Evolutionary conservation across 2,329 filamentous ascomycete species (phyloP).

Genomic region (Epichloe hybrida): DNA sequence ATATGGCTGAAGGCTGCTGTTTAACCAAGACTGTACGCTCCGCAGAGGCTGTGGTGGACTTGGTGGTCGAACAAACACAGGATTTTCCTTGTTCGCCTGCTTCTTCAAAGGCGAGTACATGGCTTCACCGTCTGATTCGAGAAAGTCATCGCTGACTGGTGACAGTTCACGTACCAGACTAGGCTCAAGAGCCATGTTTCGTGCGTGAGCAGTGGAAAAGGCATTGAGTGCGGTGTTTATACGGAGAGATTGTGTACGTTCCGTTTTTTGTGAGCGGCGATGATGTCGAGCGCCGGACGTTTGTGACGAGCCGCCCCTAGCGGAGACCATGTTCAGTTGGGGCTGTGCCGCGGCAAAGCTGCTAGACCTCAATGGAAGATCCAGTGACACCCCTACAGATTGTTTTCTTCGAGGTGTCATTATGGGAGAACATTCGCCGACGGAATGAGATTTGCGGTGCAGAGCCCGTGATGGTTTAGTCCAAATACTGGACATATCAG

Average conservation of each 20-base stretch:
- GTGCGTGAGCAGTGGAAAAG: neutral
- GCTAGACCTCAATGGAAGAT: constrained; percentile 7
- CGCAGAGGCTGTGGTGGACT: constrained; percentile 22
- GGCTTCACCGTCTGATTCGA: constrained; percentile 5
- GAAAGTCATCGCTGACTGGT: constrained; percentile 3
- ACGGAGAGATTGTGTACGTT: neutral
- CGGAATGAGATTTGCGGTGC: constrained; percentile 14
- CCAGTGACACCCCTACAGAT: constrained; percentile 8
- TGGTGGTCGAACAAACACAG: constrained; percentile 18
- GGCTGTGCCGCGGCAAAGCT: neutral
- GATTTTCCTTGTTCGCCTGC: constrained; percentile 8
- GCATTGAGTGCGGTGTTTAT: neutral
- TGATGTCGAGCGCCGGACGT: neutral
- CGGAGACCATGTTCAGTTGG: neutral
- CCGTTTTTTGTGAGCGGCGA: neutral
- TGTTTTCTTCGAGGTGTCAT: constrained; percentile 5
- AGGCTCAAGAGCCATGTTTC: neutral
- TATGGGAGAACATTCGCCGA: constrained; percentile 6
- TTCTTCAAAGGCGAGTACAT: constrained; percentile 2
- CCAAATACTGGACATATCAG: neutral
- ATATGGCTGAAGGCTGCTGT: constrained; percentile 18
- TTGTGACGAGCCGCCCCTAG: neutral
- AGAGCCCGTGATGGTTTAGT: constrained; percentile 2
- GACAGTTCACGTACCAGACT: constrained; percentile 1
- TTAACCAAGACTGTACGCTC: constrained; percentile 23